phyloP scores from a whole-genome alignment of 352 stramenopile species.

The Phytophthora litchii region DNA sequence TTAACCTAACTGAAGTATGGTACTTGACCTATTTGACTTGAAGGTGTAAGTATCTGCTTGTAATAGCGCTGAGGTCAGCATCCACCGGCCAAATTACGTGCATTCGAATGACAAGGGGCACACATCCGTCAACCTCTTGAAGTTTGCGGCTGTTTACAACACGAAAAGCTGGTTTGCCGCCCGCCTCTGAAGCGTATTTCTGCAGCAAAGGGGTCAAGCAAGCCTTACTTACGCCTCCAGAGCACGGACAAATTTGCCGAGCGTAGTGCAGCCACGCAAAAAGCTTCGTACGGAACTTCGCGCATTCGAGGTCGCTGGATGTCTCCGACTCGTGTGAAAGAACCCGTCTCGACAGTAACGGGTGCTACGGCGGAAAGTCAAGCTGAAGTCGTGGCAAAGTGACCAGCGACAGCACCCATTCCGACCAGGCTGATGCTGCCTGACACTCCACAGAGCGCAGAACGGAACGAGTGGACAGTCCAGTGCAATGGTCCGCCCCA shows the following conservation, averaged over 20 bases:
- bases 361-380: conserved; percentile 15
- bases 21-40: conserved; percentile 28
- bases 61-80: conserved; percentile 11
- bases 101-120: conserved; percentile 9
- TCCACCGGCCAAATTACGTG: too few relatives aligned
- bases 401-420: background rate
- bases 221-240: conserved; percentile 28
- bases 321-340: conserved; percentile 17
- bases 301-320: conserved; percentile 14
- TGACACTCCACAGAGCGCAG: conserved; percentile 8
- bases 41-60: conserved; percentile 17
- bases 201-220: conserved; percentile 24
- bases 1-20: conserved; percentile 17
- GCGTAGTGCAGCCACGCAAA: conserved; percentile 6
- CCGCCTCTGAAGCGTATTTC: conserved; percentile 26
- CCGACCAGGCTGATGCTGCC: background rate
- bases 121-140: conserved; percentile 20
- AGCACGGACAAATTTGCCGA: conserved; percentile 15
- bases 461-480: conserved; percentile 20
- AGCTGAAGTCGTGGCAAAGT: conserved; percentile 1
- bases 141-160: conserved; percentile 12
- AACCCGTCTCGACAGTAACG: conserved; percentile 16
- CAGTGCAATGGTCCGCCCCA: conserved; percentile 24
- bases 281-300: conserved; percentile 9
- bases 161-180: conserved; percentile 11